Base-by-base conservation (phyloP, 2,329 filamentous ascomycete species). In the Beauveria rudraprayagi region DNA sequence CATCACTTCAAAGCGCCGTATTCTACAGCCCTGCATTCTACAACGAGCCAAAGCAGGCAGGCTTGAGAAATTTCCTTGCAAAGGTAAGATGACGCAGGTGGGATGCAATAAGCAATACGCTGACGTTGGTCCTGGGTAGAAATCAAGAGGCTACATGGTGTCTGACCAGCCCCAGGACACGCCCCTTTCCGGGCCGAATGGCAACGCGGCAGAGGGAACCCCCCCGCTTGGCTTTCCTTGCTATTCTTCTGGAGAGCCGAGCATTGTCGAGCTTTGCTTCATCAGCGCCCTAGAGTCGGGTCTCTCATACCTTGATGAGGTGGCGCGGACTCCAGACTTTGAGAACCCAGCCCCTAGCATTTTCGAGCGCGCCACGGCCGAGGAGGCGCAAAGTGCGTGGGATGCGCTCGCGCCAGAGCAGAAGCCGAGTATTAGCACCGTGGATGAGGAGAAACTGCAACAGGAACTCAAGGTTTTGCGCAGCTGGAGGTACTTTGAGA, bases 211-310 rank as follows among this genome's bases (percentile, higher is more conserved):
- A 16, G 73, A 75, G 3, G 66, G 69, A 43, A 75, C 79, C 68
- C 76, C 77, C 0, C 65, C 71, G 11, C 76, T 82, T 48, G 87
- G 88, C 5, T 88, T 84, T 65, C 88, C 88, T 5, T 81, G 85
- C 63, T 88, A 88, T 72, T 87, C 87, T n/a, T 82, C 86, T 1
- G 87, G 87, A 3, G 84, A 89, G 63, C 67, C 73, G 1, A 69
- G 78, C 40, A 78, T 84, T 67, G 75, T 75, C 8, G 90, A 95
- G 70, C 76, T 78, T 43, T 80, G 90, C 63, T 79, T 92, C 57
- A 76, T 87, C 14, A 71, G 70, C 11, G 80, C 82, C 0, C 80
- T 83, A 64, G 66, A 70, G 14, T 71, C 76, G 2, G 80, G 90
- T 28, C 71, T 91, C 2, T 71, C 75, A 44, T 92, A 86, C 80